Base-by-base conservation (phyloP, 192 early-diverging fungal species). In the Phycomyces nitens region DNA sequence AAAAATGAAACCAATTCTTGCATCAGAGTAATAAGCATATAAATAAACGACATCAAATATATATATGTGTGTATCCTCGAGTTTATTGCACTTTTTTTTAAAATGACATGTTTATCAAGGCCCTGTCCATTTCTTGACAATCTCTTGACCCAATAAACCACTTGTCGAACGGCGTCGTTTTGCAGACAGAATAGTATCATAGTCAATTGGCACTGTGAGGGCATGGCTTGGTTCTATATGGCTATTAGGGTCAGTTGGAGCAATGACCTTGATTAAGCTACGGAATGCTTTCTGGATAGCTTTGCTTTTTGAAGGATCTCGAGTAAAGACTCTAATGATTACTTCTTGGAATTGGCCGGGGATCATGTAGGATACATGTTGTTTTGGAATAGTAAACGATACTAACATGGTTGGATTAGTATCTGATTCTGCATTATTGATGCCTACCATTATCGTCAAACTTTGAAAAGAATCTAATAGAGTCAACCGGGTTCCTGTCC, bases 401-500 rank as follows among this genome's bases (percentile, higher is more conserved):
- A 72, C 74, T 73, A 63, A n/a, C 16, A 52, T 6, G 12, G 27
- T 34, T 39, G 26, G 44, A 16, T 53, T 39, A 18, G 20, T 42
- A 41, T 53, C 6, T 15, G 15, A 39, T 5, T 22, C 41, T 54
- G 9, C 0, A 0, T 29, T 22, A 53, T 23, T 34, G 9, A 12
- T 18, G 4, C n/a, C 61, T 58, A 75, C 73, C 73, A 38, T 74
- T 69, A 15, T 67, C 70, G 54, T 79, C 76, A 66, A 71, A 84
- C 64, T 94, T 94, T 23, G 78, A 85, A 74, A 83, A 95, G 62
- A 98, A 98, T 39, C 79, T 77, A 61, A 94, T 81, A 27, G 69
- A 71, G 60, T 98, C 92, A 8, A 98, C 88, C 0, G 96, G 96
- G 61, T 98, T 95, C 26, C 84, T 71, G 50, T 86, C 84, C 56